phyloP scores from a whole-genome alignment of 2,329 filamentous ascomycete genomes.

The Diaporthe ampelina region DNA sequence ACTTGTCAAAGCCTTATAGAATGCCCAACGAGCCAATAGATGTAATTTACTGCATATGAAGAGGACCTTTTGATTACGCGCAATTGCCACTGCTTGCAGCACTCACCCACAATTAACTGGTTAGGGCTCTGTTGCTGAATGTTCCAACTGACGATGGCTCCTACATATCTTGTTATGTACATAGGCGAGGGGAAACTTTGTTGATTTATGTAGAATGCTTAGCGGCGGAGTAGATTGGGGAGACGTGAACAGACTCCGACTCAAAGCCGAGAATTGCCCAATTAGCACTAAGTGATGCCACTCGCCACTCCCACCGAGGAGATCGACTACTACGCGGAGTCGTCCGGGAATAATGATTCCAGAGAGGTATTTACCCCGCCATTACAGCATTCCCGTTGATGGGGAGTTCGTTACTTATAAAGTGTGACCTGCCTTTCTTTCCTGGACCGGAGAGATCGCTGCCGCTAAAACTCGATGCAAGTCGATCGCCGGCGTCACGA shows the following conservation, averaged over 20 bases:
- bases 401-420: neutral
- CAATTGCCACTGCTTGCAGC: no score
- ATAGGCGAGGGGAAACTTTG: no score
- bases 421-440: neutral
- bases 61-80: no score
- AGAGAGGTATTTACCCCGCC: neutral
- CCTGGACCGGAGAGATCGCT: neutral
- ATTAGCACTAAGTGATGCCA: neutral
- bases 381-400: neutral
- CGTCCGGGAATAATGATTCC: slow-evolving; percentile 1
- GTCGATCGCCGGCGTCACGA: neutral
- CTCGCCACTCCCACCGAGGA: neutral
- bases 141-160: no score
- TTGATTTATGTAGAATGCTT: no score
- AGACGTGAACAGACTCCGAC: neutral
- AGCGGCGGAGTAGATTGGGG: neutral
- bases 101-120: no score
- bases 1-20: no score
- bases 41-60: no score
- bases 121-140: no score
- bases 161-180: no score
- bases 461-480: neutral
- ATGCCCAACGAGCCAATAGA: no score
- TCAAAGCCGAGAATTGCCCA: neutral
- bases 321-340: neutral